Conservation (phyloP, 192 early-diverging fungal species). For the Mortierella alpina region DNA sequence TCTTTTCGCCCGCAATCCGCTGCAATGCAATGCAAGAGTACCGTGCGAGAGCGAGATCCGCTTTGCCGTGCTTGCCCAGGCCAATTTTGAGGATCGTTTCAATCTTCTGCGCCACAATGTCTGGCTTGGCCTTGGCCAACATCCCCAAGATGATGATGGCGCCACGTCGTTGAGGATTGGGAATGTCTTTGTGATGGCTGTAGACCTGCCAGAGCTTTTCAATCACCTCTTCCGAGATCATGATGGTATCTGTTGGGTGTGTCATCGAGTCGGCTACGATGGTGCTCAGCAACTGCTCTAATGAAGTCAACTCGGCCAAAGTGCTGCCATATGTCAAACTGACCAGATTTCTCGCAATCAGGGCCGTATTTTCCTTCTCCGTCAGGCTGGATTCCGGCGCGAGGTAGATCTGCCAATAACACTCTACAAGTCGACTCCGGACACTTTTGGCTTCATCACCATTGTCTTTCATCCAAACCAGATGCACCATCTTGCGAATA, state of each 20-base stretch:
- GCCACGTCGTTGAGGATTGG: slow-evolving; percentile 81
- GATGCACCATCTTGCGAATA: slow-evolving; percentile 93
- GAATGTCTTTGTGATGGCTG: slow-evolving; percentile 71
- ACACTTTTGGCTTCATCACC: slow-evolving; percentile 80
- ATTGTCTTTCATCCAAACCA: slow-evolving; percentile 86
- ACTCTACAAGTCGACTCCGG: slow-evolving; percentile 78
- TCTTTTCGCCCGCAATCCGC: slow-evolving; percentile 72
- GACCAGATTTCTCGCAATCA: slow-evolving; percentile 78
- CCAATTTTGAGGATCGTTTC: slow-evolving; percentile 88
- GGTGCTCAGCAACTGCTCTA: slow-evolving; percentile 90
- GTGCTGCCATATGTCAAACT: slow-evolving; percentile 86
- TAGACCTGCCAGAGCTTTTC: slow-evolving; percentile 88
- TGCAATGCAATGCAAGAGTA: slow-evolving; percentile 95
- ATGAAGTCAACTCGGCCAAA: slow-evolving; percentile 92
- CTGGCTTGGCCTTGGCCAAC: slow-evolving; percentile 87
- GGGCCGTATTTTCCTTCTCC: slow-evolving; percentile 68
- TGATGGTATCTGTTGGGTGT: slow-evolving; percentile 21
- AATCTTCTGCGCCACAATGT: slow-evolving; percentile 87
- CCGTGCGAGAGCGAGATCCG: slow-evolving; percentile 85
- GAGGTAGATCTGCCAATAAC: slow-evolving; percentile 85
- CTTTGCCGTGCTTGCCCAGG: slow-evolving; percentile 83
- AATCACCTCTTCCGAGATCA: slow-evolving; percentile 75
- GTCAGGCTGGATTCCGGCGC: slow-evolving; percentile 64
- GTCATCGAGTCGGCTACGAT: slow-evolving; percentile 73
- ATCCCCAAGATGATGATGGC: slow-evolving; percentile 94